phyloP scores from a whole-genome alignment of 78 protist genomes.

The Mastigamoeba balamuthi region DNA sequence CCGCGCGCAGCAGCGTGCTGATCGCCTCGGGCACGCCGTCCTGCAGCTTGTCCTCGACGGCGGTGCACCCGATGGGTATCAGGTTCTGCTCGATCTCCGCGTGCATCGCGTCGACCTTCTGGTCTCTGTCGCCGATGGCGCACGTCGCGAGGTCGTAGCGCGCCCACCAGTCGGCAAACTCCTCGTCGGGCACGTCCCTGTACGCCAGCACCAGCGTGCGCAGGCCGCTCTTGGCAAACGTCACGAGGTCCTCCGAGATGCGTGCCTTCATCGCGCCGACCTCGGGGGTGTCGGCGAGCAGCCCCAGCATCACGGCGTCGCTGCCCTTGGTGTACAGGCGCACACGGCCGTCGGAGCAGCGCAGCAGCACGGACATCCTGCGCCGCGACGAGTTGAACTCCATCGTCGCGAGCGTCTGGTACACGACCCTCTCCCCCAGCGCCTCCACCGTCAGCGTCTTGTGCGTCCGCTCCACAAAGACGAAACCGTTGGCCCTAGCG shows the following conservation, averaged over 20 bases:
- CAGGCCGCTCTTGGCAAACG: conserved; percentile 54
- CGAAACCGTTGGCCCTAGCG: conserved; percentile 56
- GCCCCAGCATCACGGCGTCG: conserved; percentile 21
- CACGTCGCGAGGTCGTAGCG: conserved; percentile 11
- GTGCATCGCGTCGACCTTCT: neutral
- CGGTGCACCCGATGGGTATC: conserved; percentile 59
- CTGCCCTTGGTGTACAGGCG: conserved; percentile 31
- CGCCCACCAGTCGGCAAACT: conserved; percentile 17
- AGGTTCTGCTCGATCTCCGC: conserved; percentile 50
- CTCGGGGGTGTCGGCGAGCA: neutral
- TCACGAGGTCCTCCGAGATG: conserved; percentile 9
- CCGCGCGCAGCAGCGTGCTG: conserved; percentile 18
- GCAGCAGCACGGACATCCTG: conserved; percentile 35
- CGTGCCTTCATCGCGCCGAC: neutral
- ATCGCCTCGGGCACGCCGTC: conserved; percentile 70
- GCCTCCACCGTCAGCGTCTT: neutral
- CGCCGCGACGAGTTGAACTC: conserved; percentile 41
- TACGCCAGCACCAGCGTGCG: conserved; percentile 66
- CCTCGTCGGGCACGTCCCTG: conserved; percentile 23
- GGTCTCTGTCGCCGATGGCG: conserved; percentile 3
- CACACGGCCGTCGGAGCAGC: conserved; percentile 25
- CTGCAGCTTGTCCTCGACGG: conserved; percentile 78
- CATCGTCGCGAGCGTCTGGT: conserved; percentile 15
- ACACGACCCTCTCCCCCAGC: neutral
- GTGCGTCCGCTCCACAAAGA: neutral